A percentile compares a stretch with the other conserved stretches of the same genome.
These are phyloP conservation scores for Chondrus crispus DNA, from an alignment of 23 red algal species.

Conservation along the genomic window DNA sequence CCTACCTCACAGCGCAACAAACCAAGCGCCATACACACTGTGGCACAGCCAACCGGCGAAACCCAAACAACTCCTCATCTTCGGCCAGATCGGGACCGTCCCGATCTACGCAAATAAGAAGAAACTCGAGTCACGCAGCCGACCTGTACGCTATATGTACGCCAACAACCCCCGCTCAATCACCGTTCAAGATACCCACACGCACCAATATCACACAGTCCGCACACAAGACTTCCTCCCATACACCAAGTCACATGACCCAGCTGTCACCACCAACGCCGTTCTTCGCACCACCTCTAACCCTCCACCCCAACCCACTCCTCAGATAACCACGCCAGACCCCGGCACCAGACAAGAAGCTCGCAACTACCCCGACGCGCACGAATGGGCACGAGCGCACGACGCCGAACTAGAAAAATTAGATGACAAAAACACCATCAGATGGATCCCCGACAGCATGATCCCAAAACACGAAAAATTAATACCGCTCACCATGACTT, in stretches of 20 bases:
- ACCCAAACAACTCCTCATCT: neutral
- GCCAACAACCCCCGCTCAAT: neutral
- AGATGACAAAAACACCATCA: neutral
- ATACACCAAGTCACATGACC: neutral
- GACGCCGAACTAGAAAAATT: neutral
- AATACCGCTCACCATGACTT: neutral
- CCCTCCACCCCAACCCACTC: neutral
- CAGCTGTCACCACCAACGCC: neutral
- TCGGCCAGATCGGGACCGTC: neutral
- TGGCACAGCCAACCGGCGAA: neutral
- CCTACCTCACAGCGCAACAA: neutral
- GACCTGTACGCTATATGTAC: neutral
- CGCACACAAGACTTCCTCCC: neutral
- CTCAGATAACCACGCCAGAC: neutral
- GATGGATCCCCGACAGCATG: neutral
- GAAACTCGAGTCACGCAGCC: neutral
- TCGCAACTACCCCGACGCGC: neutral
- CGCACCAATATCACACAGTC: neutral
- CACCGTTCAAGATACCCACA: neutral
- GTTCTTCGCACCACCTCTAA: neutral
- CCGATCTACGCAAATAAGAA: neutral
- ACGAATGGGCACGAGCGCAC: neutral
- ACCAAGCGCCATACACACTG: neutral
- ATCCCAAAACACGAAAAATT: neutral
- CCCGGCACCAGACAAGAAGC: neutral